Base-by-base conservation (phyloP, 257 asterid species). In the Cordia subcordata region DNA sequence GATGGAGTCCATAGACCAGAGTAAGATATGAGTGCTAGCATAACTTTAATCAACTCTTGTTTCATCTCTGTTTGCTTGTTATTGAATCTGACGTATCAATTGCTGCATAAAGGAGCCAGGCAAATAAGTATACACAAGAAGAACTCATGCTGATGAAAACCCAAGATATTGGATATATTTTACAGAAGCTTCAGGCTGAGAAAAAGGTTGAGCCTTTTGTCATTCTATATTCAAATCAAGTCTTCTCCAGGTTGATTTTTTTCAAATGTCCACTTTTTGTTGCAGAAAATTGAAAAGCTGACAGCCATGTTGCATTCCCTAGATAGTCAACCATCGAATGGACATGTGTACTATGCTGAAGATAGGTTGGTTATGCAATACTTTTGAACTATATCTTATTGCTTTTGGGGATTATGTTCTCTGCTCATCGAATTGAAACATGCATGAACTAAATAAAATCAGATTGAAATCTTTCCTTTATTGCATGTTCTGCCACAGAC, bases 111-210 rank as follows among this genome's bases (percentile, higher is more conserved):
- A 91, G 98, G 95, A 75, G 90, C 50, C 81, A 71, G 66, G 88
- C 88, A 12, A 88, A 85, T 73, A 85, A 82, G 71, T 85, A 85
- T 67, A 69, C 95, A 22, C 64, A 52, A 12, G 95, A 88, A 35
- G 98, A 85, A 66, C 95, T 85, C 69, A 76, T 83, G 94, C 58
- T 91, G 72, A 91, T 91, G 98, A 88, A 88, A 83, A 85, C 96
- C 4, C 95, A 85, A 68, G 98, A 88, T 67, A 82, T 82, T 68
- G 90, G 95, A 50, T 91, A 91, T 65, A 76, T 85, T 55, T 49
- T 76, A 67, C 95, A 80, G 83, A 91, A 91, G 69, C 78, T 88
- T 72, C 98, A 88, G 67, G n/a, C 94, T 44, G 98, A 91, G 61
- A 91, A 85, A 63, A 91, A 84, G 92, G 98, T 91, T 45, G 17